Evolutionary conservation across 2,329 filamentous ascomycete genomes (phyloP).

Genomic region (Helicocarpus griseus): DNA sequence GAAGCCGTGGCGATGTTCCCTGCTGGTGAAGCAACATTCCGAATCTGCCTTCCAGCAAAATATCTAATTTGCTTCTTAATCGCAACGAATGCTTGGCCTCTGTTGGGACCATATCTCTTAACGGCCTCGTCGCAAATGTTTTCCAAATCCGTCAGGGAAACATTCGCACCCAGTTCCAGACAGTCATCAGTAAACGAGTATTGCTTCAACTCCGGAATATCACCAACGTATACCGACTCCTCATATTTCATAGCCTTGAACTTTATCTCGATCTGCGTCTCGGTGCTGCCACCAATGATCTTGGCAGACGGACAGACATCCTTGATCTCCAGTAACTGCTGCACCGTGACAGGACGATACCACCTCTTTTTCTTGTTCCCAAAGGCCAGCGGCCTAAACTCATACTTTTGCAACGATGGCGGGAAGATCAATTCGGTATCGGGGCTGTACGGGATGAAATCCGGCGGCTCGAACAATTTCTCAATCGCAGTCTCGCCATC

Average conservation of each 20-base stretch:
- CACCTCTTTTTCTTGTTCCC: constrained; percentile 92
- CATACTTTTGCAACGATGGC: constrained; percentile 69
- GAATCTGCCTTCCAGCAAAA: constrained; percentile 89
- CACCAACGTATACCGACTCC: constrained; percentile 82
- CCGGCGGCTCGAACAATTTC: constrained; percentile 63
- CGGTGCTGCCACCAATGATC: constrained; percentile 89
- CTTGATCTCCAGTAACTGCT: constrained; percentile 89
- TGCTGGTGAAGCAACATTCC: constrained; percentile 94
- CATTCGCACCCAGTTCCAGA: constrained; percentile 87
- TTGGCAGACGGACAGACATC: constrained; percentile 74
- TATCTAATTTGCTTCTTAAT: constrained; percentile 91
- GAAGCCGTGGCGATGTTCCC: constrained; percentile 91
- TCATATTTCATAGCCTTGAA: constrained; percentile 92
- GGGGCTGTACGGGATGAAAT: constrained; percentile 88
- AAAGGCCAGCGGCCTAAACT: constrained; percentile 72
- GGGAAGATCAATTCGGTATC: constrained; percentile 96
- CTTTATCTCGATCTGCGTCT: constrained; percentile 97
- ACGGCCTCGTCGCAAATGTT: constrained; percentile 70
- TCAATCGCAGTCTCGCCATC: constrained; percentile 42
- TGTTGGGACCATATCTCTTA: constrained; percentile 60
- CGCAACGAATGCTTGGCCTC: constrained; percentile 73
- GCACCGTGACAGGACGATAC: constrained; percentile 78
- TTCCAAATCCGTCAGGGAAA: constrained; percentile 85
- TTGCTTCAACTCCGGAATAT: constrained; percentile 79
- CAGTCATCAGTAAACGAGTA: constrained; percentile 71